Conservation (phyloP, 2,329 filamentous ascomycete species). For the Aspergillus fijiensis region DNA sequence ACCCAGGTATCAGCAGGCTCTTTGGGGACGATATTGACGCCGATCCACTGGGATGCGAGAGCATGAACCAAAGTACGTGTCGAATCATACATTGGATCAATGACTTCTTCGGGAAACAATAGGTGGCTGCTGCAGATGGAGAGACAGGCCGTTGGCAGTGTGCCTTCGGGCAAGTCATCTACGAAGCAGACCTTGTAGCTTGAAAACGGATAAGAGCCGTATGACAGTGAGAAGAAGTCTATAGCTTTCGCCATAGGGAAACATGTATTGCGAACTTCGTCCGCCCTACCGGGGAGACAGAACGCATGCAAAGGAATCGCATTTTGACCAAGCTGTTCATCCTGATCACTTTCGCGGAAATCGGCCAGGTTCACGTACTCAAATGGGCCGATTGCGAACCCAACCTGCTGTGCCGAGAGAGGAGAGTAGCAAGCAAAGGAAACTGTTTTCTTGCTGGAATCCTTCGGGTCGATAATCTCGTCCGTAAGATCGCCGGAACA, state of each 20-base stretch:
- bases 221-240: constrained; percentile 87
- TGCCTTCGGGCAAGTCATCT: constrained; percentile 78
- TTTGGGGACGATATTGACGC: constrained; percentile 85
- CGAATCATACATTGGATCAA: constrained; percentile 79
- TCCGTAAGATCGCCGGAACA: constrained; percentile 88
- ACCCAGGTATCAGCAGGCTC: constrained; percentile 82
- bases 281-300: constrained; percentile 77
- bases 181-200: constrained; percentile 94
- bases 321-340: constrained; percentile 84
- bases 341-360: constrained; percentile 85
- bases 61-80: constrained; percentile 80
- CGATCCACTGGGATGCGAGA: constrained; percentile 89
- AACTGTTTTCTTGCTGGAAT: constrained; percentile 81
- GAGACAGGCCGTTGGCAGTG: constrained; percentile 74
- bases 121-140: constrained; percentile 84
- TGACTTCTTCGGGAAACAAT: constrained; percentile 78
- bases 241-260: constrained; percentile 79
- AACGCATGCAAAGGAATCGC: constrained; percentile 88
- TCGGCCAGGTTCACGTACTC: constrained; percentile 88
- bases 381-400: constrained; percentile 92
- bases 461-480: constrained; percentile 72
- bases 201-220: constrained; percentile 85
- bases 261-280: constrained; percentile 84
- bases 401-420: constrained; percentile 82
- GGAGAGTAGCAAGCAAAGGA: constrained; percentile 75